A percentile compares a stretch with the other conserved stretches of the same genome.
phyloP scores from a whole-genome alignment of 257 asterid species.

The Nicotiana otophora region DNA sequence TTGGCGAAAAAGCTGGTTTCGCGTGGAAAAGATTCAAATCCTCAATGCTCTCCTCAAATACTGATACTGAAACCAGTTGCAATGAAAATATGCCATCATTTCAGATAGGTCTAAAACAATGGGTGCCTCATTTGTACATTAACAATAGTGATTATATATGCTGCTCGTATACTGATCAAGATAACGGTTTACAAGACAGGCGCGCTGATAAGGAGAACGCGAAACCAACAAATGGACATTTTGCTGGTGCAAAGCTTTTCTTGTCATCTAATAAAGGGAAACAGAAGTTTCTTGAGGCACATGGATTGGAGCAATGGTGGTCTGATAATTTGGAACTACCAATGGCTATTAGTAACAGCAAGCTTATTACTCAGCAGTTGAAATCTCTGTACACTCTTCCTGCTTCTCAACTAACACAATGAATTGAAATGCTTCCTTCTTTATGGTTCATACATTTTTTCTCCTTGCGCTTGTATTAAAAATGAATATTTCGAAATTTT shows the following conservation, averaged over 20 bases:
- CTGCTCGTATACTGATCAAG: constrained; percentile 56
- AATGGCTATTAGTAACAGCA: constrained; percentile 52
- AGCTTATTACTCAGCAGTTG: constrained; percentile 60
- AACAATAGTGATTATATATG: constrained; percentile 72
- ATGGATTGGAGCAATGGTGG: constrained; percentile 87
- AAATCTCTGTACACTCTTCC: constrained; percentile 57
- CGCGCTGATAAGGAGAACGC: constrained; percentile 47
- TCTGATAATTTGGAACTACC: constrained; percentile 63
- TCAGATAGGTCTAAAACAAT: constrained; percentile 46
- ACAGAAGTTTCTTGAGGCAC: constrained; percentile 77
- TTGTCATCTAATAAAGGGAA: constrained; percentile 62
- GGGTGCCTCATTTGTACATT: constrained; percentile 69
- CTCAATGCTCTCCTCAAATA: constrained; percentile 37
- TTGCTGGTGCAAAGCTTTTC: constrained; percentile 49
- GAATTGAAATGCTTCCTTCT: background rate
- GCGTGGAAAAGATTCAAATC: constrained; percentile 56
- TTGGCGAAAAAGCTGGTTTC: constrained; percentile 55
- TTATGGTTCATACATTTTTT: too few relatives aligned
- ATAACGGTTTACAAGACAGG: constrained; percentile 11
- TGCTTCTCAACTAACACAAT: constrained; percentile 16
- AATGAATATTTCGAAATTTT: too few relatives aligned
- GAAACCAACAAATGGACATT: constrained; percentile 15
- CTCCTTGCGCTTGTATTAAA: background rate
- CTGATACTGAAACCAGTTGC: constrained; percentile 7
- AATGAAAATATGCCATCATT: background rate